Base-by-base conservation (phyloP, 352 stramenopile genomes). In the Aphanomyces euteiches region DNA sequence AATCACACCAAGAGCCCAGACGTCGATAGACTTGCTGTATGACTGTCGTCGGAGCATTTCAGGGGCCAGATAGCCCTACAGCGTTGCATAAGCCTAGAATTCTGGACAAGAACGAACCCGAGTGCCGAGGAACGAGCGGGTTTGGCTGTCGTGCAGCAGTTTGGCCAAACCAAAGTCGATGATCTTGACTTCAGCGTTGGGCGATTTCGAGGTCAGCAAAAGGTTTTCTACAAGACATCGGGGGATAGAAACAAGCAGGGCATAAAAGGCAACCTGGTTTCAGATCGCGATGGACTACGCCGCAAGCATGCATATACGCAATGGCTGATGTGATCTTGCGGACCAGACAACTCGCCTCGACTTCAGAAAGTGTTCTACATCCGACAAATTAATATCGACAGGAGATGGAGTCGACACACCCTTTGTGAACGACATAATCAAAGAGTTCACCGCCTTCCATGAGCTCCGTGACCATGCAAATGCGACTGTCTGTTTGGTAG, bases 101-200 rank as follows among this genome's bases (percentile, higher is more conserved):
- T 12, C 0, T n/a, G 37, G n/a, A 19, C 39, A 28, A 37, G 15
- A 48, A 56, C 7, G 40, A 60, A 88, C 81, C 3, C 83, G 72
- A 17, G 88, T 96, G 70, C 88, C 88, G 0, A 96, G 69, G 58
- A 96, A 96, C 53, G 88, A 94, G 17, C 83, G 79, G 1, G 88
- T 93, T 56, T 87, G 92, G 70, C 87, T 82, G 41, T 95, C 78
- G 21, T 93, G 80, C 48, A 98, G 76, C 50, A 98, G 76, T 80
- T 99, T 99, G 1, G 90, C 93, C 6, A 99, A 79, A 3, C 97
- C 97, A 86, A 99, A 99, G 78, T 99, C 97, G 72, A 99, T 99
- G 68, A 99, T 98, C 79, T 99, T 99, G 10, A 99, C 83, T 43
- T 89, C 77, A 13, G 89, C 83, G 36, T 83, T 81, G 7, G 79